phyloP scores from a whole-genome alignment of 2,329 filamentous ascomycete species.

The Monilinia vaccinii-corymbosi region DNA sequence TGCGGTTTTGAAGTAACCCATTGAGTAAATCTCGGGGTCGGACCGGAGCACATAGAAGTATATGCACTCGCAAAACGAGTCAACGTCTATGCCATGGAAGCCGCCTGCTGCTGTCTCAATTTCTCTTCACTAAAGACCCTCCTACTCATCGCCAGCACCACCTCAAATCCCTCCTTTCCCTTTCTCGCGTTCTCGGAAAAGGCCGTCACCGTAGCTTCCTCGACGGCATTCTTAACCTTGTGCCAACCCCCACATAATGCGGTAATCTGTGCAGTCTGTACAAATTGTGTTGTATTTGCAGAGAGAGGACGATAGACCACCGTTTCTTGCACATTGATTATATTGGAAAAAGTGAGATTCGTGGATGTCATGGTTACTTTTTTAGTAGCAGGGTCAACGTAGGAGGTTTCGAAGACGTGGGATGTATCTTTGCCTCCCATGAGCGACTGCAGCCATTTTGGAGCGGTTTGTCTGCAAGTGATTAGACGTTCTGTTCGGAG shows the following conservation, averaged over 20 bases:
- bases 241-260: slow-evolving; percentile 95
- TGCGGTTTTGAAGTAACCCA: not conserved
- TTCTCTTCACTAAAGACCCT: slow-evolving; percentile 86
- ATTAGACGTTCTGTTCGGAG: slow-evolving; percentile 63
- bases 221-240: slow-evolving; percentile 91
- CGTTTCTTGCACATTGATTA: slow-evolving; percentile 87
- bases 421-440: slow-evolving; percentile 74
- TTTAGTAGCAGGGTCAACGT: slow-evolving; percentile 74
- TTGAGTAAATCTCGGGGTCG: not conserved
- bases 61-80: not conserved
- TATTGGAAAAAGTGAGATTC: slow-evolving; percentile 87
- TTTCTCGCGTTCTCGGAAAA: slow-evolving; percentile 89
- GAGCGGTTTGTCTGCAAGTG: slow-evolving; percentile 55
- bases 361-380: slow-evolving; percentile 95
- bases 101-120: slow-evolving; percentile 40
- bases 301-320: slow-evolving; percentile 66
- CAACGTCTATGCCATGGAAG: not conserved
- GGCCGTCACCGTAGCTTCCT: slow-evolving; percentile 78
- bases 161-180: slow-evolving; percentile 90
- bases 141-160: slow-evolving; percentile 85
- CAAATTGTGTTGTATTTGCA: slow-evolving; percentile 63
- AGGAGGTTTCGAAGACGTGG: slow-evolving; percentile 90
- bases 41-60: not conserved
- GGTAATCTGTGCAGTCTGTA: slow-evolving; percentile 85
- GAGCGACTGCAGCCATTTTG: slow-evolving; percentile 71